A percentile compares a stretch with the other conserved stretches of the same genome.
Conservation (phyloP, 257 asterid genomes). For the Forsythia suspensa region DNA sequence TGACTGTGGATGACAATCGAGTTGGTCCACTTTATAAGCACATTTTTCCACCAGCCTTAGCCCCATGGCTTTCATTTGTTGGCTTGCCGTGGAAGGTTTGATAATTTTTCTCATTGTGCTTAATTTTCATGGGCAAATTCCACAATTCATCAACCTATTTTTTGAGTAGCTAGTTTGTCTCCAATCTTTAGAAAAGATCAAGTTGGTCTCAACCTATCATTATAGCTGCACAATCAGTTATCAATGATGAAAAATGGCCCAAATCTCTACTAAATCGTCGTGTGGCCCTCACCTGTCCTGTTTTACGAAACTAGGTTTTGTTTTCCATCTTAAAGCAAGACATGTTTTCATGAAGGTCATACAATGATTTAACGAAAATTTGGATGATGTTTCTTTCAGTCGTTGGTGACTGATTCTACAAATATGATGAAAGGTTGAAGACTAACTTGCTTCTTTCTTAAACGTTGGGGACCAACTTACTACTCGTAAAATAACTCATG, state of each 20-base stretch:
- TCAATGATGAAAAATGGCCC: background rate
- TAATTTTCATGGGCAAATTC: background rate
- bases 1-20: slow-evolving; percentile 80
- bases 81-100: slow-evolving; percentile 97
- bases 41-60: slow-evolving; percentile 75
- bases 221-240: background rate
- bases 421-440: background rate
- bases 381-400: background rate
- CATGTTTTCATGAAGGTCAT: background rate
- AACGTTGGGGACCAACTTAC: background rate
- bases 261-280: background rate
- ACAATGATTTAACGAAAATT: background rate
- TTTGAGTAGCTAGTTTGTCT: background rate
- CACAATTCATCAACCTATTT: background rate
- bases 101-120: background rate
- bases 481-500: background rate
- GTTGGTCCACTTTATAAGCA: slow-evolving; percentile 94
- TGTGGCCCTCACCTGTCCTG: background rate
- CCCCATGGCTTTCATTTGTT: slow-evolving; percentile 86
- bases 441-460: background rate
- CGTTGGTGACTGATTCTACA: background rate
- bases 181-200: background rate
- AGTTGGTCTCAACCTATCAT: background rate
- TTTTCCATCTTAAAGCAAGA: background rate
- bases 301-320: background rate